Conservation (phyloP, 306 rosid genomes). For the Lagenaria siceraria region DNA sequence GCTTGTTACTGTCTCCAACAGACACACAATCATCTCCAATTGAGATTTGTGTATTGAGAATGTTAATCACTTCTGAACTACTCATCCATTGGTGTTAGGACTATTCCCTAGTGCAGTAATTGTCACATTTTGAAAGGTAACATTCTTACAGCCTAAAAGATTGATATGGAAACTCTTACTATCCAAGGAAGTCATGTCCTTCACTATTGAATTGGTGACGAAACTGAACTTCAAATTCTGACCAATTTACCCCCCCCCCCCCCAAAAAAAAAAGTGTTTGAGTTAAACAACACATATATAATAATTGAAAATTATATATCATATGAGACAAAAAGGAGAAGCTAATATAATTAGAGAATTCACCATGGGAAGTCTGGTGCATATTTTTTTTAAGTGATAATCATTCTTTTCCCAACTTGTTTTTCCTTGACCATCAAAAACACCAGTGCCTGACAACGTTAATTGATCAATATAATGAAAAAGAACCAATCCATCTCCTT, state of each 20-base stretch:
- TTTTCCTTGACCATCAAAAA: slow-evolving; percentile 34
- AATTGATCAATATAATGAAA: slow-evolving; percentile 11
- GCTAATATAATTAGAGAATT: not conserved
- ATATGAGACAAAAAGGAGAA: not conserved
- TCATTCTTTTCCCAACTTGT: slow-evolving; percentile 20
- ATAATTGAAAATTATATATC: too few species aligned
- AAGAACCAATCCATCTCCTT: slow-evolving; percentile 14
- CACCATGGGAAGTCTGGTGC: slow-evolving; percentile 22
- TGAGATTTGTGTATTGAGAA: not conserved
- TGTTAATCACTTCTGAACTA: not conserved
- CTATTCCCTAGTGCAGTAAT: not conserved
- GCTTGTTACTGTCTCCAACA: not conserved
- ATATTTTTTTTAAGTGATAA: not conserved
- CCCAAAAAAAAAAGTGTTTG: too few species aligned
- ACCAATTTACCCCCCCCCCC: too few species aligned
- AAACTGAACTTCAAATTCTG: not conserved
- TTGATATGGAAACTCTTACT: not conserved
- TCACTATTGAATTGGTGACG: not conserved
- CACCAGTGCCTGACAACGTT: slow-evolving; percentile 25
- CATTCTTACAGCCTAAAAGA: not conserved
- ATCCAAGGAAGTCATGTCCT: not conserved
- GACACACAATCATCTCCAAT: not conserved
- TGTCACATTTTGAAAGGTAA: not conserved
- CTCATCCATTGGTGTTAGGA: not conserved
- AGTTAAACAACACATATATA: too few species aligned